Conservation (phyloP, 2,329 filamentous ascomycete genomes). For the Pseudocercospora crystallina region DNA sequence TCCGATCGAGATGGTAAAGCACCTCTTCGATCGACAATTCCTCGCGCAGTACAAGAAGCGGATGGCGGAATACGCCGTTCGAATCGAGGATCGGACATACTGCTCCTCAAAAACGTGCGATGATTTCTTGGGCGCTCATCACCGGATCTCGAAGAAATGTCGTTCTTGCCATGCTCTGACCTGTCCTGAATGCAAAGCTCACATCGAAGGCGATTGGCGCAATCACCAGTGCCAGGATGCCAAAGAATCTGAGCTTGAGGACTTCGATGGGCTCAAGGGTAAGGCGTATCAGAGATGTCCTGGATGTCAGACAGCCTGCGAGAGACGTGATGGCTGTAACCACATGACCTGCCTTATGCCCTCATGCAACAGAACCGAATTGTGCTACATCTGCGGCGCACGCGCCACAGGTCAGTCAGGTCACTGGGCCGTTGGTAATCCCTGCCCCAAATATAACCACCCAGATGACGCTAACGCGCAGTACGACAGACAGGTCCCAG, state of each 20-base stretch:
- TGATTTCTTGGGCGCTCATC: not conserved
- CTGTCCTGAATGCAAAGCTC: not conserved
- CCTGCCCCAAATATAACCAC: too few relatives aligned
- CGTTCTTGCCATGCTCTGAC: not conserved
- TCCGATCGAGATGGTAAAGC: not conserved
- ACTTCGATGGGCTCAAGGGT: not conserved
- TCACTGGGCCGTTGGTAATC: too few relatives aligned
- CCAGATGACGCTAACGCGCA: too few relatives aligned
- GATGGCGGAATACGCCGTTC: not conserved
- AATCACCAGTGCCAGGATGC: not conserved
- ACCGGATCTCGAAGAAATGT: not conserved
- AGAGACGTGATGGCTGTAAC: not conserved
- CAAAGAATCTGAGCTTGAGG: not conserved
- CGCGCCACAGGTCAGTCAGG: not conserved
- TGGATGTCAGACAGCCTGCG: not conserved
- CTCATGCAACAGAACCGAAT: not conserved
- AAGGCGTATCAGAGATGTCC: not conserved
- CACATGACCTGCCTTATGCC: not conserved
- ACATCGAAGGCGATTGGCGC: not conserved
- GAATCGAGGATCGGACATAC: not conserved
- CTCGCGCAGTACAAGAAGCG: not conserved
- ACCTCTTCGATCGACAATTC: conserved; percentile 1
- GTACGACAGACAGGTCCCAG: too few relatives aligned
- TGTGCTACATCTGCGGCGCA: not conserved
- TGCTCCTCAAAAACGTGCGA: conserved; percentile 1